Base-by-base conservation (phyloP, 2,329 filamentous ascomycete genomes). In the Zasmidium angulare region DNA sequence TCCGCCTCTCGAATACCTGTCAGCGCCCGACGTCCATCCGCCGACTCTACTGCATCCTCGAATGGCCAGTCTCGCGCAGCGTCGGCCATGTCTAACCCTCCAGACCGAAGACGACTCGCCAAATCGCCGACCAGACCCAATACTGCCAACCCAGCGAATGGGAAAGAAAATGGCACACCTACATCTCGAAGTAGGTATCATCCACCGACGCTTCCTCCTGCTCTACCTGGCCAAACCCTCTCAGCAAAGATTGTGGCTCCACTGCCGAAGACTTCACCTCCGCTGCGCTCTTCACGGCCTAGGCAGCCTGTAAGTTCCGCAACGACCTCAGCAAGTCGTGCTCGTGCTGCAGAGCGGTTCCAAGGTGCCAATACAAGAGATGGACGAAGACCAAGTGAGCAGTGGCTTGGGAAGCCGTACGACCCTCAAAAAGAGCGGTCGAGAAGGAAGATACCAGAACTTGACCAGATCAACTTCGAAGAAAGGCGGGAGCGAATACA, bases 391-490 rank as follows among this genome's bases (percentile, higher is more conserved):
- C 78, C 76, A 60, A 79, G 77, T 63, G 78, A 84, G 49, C 82
- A 83, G 36, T 83, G 85, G 71, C 69, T 93, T 58, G 89, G 89
- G 0, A 88, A 88, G 62, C 90, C 96, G 55, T 91, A 96, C 74
- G 93, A 96, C 72, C 89, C 89, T 61, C 89, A 90, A 64, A 67
- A 66, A 50, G 71, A 72, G 60, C 65, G 66, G 21, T 66, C 68
- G 36, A 65, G 71, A 61, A 77, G 76, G 63, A 79, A 76, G 64
- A 79, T 84, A 31, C 83, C 82, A n/a, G 82, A 86, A 68, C 68
- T 93, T 59, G 88, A 88, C 1, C 88, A 89, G 60, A 90, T 96
- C 54, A 90, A 96, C 74, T 95, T 96, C 72, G 91, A 89, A 60
- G 89, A 90, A 66, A 84, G 91, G 53, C 84, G 92, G 67, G 88